Percentiles rank a stretch among this genome's conserved stretches.
Evolutionary conservation across 2,329 filamentous ascomycete genomes (phyloP).

Genomic region (Pseudogymnoascus sp.): DNA sequence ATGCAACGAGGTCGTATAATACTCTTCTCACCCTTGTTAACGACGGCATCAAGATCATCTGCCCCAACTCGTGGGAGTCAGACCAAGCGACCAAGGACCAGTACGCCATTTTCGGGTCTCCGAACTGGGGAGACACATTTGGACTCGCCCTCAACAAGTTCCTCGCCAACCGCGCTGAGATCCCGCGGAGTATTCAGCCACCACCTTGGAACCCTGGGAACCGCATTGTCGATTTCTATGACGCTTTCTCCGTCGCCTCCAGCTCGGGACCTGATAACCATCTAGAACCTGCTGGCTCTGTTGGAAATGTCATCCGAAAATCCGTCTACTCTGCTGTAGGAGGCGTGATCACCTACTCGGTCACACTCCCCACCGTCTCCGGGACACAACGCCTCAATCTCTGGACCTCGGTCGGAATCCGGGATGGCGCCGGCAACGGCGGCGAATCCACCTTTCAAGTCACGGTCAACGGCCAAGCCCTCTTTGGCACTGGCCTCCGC

Average conservation of each 20-base stretch:
- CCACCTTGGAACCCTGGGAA: constrained; percentile 14
- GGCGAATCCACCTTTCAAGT: constrained; percentile 15
- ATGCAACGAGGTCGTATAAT: constrained; percentile 10
- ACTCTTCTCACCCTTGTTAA: constrained; percentile 11
- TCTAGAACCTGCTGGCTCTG: constrained; percentile 11
- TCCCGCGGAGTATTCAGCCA: constrained; percentile 12
- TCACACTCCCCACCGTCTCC: constrained; percentile 11
- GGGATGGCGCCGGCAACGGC: constrained; percentile 15
- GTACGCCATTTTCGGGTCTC: constrained; percentile 15
- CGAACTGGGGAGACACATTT: constrained; percentile 13
- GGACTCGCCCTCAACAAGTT: constrained; percentile 14
- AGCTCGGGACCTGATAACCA: constrained; percentile 13
- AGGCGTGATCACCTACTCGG: constrained; percentile 10
- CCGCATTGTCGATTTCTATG: constrained; percentile 13
- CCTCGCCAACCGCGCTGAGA: constrained; percentile 11
- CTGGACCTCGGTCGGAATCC: constrained; percentile 16
- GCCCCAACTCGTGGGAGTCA: constrained; percentile 16
- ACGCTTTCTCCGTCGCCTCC: constrained; percentile 9
- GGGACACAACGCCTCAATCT: constrained; percentile 13
- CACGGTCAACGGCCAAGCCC: constrained; percentile 9
- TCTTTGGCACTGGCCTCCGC: constrained; percentile 13
- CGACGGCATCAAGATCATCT: constrained; percentile 15
- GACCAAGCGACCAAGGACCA: constrained; percentile 12
- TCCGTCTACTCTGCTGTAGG: constrained; percentile 14
- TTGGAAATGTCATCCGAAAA: constrained; percentile 13